These are phyloP conservation scores for Penicillium coffeae DNA, from an alignment of 495 filamentous ascomycete species.

Conservation along the genomic window DNA sequence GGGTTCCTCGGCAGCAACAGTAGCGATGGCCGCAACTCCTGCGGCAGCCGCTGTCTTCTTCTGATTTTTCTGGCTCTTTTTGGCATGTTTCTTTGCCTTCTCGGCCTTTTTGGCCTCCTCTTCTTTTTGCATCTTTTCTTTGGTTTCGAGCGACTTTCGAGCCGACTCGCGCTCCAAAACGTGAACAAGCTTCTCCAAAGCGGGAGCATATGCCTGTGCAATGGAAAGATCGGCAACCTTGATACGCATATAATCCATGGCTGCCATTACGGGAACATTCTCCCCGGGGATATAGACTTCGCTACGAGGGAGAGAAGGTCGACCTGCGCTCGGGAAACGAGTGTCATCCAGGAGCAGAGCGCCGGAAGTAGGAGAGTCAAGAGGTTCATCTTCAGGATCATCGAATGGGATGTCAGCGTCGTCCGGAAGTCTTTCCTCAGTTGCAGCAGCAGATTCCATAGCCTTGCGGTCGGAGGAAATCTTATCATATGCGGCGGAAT, in stretches of 20 bases:
- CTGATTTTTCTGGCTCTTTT: slow-evolving; percentile 18
- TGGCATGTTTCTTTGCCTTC: slow-evolving; percentile 22
- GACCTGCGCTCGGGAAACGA: slow-evolving; percentile 5
- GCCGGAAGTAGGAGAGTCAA: not conserved
- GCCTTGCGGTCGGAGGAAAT: not conserved
- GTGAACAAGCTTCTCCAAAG: slow-evolving; percentile 64
- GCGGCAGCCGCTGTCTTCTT: slow-evolving; percentile 10
- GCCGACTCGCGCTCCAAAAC: slow-evolving; percentile 26
- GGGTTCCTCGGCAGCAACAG: slow-evolving; percentile 3
- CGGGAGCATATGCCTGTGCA: slow-evolving; percentile 69
- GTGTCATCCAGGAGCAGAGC: slow-evolving; percentile 20
- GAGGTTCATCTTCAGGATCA: slow-evolving; percentile 20
- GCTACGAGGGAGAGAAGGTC: slow-evolving; percentile 6
- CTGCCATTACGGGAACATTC: slow-evolving; percentile 59
- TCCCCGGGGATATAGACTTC: slow-evolving; percentile 3
- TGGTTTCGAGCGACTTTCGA: slow-evolving; percentile 14
- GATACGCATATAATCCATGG: slow-evolving; percentile 86
- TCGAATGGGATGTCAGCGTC: slow-evolving; percentile 33
- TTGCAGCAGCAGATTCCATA: slow-evolving; percentile 19
- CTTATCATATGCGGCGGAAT: slow-evolving; percentile 10
- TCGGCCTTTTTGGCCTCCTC: slow-evolving; percentile 22
- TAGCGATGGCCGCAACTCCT: slow-evolving; percentile 4
- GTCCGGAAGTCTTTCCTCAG: slow-evolving; percentile 3
- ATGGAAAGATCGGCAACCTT: slow-evolving; percentile 75
- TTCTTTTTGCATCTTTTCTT: slow-evolving; percentile 18